Evolutionary conservation across 108 stramenopile species (phyloP).

Genomic region (Chaetoceros muelleri): DNA sequence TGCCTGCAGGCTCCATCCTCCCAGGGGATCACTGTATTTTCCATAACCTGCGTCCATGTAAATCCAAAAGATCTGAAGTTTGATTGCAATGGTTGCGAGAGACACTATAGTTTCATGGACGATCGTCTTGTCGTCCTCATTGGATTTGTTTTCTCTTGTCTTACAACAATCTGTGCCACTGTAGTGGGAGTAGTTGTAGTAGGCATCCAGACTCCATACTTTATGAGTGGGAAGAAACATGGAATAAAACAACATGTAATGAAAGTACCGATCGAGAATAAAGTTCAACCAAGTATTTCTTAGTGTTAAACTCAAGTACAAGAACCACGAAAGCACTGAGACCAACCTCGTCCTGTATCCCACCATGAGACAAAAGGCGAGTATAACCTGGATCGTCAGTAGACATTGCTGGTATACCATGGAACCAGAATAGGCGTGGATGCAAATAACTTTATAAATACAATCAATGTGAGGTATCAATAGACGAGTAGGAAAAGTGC

Average conservation of each 20-base stretch:
- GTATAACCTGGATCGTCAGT: conserved; percentile 40
- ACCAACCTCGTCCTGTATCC: conserved; percentile 50
- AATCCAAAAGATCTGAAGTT: conserved; percentile 62
- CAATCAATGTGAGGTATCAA: conserved; percentile 55
- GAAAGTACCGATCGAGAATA: conserved; percentile 82
- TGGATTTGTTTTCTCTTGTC: background rate
- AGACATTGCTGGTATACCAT: conserved; percentile 46
- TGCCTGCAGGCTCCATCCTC: conserved; percentile 64
- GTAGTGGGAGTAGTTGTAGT: background rate
- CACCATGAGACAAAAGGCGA: conserved; percentile 45
- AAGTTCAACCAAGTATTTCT: conserved; percentile 81
- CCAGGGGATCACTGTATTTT: conserved; percentile 57
- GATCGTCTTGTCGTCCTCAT: background rate
- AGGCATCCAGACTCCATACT: conserved; percentile 35
- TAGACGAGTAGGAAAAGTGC: conserved; percentile 57
- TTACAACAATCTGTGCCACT: background rate
- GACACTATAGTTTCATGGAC: conserved; percentile 11
- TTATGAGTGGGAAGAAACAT: conserved; percentile 55
- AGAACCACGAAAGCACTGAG: conserved; percentile 55
- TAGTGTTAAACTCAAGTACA: conserved; percentile 66
- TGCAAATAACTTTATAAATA: conserved; percentile 49
- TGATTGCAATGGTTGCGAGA: conserved; percentile 32
- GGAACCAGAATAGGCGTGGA: conserved; percentile 62
- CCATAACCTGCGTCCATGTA: conserved; percentile 80
- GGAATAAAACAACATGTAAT: conserved; percentile 65